Evolutionary conservation across 2,329 filamentous ascomycete genomes (phyloP).

Genomic region (Grosmannia huntii): DNA sequence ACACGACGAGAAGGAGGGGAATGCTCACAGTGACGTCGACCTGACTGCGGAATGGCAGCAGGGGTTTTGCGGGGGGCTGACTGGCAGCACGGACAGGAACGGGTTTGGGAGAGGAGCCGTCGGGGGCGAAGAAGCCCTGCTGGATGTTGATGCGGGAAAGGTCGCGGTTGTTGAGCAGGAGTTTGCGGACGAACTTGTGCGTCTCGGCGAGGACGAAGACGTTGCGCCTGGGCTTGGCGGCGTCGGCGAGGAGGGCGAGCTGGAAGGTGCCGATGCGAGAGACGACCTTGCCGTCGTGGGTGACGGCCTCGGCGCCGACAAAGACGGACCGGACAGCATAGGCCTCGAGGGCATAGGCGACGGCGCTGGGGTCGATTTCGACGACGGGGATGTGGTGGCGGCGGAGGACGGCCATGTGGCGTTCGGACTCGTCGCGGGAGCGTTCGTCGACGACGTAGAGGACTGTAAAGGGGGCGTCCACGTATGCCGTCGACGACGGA

Average conservation of each 20-base stretch:
- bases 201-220: constrained; percentile 91
- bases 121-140: constrained; percentile 59
- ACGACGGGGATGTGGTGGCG: constrained; percentile 70
- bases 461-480: constrained; percentile 56
- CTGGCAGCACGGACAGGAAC: constrained; percentile 8
- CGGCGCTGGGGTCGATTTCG: constrained; percentile 61
- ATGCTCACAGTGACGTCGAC: constrained; percentile 57
- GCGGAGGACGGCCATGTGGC: constrained; percentile 59
- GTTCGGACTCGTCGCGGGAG: constrained; percentile 45
- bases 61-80: constrained; percentile 16
- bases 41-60: constrained; percentile 30
- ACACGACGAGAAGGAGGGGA: background rate
- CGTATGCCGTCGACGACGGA: too few relatives aligned
- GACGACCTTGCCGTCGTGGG: constrained; percentile 88
- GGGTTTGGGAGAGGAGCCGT: constrained; percentile 39
- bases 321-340: constrained; percentile 57
- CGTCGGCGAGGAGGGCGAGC: constrained; percentile 68
- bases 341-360: constrained; percentile 59
- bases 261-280: constrained; percentile 77
- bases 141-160: constrained; percentile 50
- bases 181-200: constrained; percentile 89
- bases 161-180: constrained; percentile 70
- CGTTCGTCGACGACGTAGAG: constrained; percentile 60
- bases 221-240: constrained; percentile 34
- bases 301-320: constrained; percentile 70